phyloP scores from a whole-genome alignment of 139 green algal species.

The Coelastrella sp. region DNA sequence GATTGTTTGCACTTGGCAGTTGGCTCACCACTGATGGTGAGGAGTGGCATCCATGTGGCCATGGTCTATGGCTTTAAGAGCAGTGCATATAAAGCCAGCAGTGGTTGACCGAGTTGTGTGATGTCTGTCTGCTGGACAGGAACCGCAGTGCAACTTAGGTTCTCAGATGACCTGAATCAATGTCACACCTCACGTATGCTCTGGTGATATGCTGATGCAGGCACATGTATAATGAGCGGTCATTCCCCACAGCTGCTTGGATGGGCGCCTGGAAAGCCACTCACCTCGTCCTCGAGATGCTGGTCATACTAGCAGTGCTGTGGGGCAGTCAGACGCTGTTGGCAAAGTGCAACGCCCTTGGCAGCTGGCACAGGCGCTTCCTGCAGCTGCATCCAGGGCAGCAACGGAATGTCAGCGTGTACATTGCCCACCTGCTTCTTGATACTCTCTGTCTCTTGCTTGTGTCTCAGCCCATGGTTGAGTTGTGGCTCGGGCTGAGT shows the following conservation, averaged over 20 bases:
- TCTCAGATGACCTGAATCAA: background rate
- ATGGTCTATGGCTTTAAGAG: too few relatives aligned
- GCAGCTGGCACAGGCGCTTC: conserved; percentile 1
- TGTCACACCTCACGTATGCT: background rate
- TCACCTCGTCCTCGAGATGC: conserved; percentile 7
- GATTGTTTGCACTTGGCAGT: too few relatives aligned
- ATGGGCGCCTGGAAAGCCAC: conserved; percentile 43
- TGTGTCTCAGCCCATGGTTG: background rate
- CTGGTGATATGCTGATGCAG: background rate
- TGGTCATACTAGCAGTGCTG: background rate
- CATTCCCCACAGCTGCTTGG: conserved; percentile 10
- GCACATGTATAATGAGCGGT: conserved; percentile 9
- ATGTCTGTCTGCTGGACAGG: too few relatives aligned
- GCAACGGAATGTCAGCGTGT: conserved; percentile 42
- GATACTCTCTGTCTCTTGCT: background rate
- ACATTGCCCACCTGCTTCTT: conserved; percentile 40
- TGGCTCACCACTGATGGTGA: too few relatives aligned
- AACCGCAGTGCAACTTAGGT: background rate
- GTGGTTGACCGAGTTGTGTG: too few relatives aligned
- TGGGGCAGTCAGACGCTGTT: conserved; percentile 17
- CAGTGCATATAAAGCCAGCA: too few relatives aligned
- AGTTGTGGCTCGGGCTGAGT: conserved; percentile 27
- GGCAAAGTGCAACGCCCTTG: conserved; percentile 1
- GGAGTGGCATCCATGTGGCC: too few relatives aligned
- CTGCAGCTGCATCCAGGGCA: conserved; percentile 6